Conservation (phyloP, 2,329 filamentous ascomycete genomes). For the Tympanopsis confertula region DNA sequence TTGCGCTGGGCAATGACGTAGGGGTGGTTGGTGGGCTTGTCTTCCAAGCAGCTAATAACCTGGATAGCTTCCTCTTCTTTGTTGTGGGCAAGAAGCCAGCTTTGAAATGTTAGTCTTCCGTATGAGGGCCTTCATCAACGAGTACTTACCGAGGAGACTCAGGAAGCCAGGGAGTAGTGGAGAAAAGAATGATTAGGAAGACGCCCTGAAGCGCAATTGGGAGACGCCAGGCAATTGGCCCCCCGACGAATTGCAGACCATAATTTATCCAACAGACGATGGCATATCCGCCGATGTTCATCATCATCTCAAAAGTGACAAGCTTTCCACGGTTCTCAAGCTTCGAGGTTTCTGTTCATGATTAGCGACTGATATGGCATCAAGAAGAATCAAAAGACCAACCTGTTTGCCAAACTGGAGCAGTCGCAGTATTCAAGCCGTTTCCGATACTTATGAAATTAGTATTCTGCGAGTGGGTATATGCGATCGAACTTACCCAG, state of each 20-base stretch:
- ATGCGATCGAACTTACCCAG: no score
- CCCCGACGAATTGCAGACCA: neutral
- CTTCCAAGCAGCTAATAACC: constrained; percentile 13
- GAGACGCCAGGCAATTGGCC: neutral
- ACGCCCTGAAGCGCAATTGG: neutral
- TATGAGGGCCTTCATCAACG: neutral
- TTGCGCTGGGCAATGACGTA: constrained; percentile 9
- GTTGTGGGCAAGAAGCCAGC: constrained; percentile 15
- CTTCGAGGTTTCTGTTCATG: neutral
- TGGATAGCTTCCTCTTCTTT: constrained; percentile 12
- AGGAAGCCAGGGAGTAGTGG: neutral
- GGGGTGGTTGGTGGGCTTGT: constrained; percentile 11
- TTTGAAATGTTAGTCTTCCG: no score
- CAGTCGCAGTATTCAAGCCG: neutral
- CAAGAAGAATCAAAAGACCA: no score
- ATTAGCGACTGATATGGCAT: no score
- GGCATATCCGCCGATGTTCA: neutral
- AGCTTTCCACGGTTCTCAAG: neutral
- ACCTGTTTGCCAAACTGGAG: neutral
- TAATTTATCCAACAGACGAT: neutral
- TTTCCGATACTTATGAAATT: no score
- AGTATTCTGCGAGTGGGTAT: no score
- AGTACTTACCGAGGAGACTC: neutral
- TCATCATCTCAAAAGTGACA: neutral
- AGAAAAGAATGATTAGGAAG: neutral